These are phyloP conservation scores for Stromatinia cepivora DNA, from an alignment of 2,329 filamentous ascomycete genomes.

Conservation along the genomic window DNA sequence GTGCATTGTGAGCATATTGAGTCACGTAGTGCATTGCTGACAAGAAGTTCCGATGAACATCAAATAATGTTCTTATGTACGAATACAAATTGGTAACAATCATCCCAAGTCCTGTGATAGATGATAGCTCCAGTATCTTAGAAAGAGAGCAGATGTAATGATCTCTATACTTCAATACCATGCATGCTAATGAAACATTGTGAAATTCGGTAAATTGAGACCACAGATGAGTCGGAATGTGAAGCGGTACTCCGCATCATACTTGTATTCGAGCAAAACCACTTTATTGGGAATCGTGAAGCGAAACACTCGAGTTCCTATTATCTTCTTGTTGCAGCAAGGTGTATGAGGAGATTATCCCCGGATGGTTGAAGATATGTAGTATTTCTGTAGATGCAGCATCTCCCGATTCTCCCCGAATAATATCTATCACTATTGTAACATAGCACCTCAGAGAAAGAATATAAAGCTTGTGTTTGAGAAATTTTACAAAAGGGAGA, in stretches of 20 bases:
- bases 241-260: not conserved
- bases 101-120: not conserved
- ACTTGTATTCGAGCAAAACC: not conserved
- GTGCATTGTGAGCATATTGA: not conserved
- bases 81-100: not conserved
- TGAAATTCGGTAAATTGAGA: not conserved
- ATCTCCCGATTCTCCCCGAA: not conserved
- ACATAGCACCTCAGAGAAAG: not conserved
- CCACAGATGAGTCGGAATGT: not conserved
- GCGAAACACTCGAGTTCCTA: not conserved
- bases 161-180: not conserved
- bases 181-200: not conserved
- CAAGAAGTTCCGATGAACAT: not conserved
- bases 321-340: not conserved
- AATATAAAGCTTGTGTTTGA: no score
- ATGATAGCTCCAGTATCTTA: not conserved
- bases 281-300: not conserved
- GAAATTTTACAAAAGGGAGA: not conserved
- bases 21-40: not conserved
- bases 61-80: no score
- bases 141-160: not conserved
- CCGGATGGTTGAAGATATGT: not conserved
- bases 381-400: not conserved
- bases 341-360: not conserved
- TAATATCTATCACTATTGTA: not conserved